These are phyloP conservation scores for Xylaria cubensis DNA, from an alignment of 495 filamentous ascomycete genomes.

Conservation along the genomic window DNA sequence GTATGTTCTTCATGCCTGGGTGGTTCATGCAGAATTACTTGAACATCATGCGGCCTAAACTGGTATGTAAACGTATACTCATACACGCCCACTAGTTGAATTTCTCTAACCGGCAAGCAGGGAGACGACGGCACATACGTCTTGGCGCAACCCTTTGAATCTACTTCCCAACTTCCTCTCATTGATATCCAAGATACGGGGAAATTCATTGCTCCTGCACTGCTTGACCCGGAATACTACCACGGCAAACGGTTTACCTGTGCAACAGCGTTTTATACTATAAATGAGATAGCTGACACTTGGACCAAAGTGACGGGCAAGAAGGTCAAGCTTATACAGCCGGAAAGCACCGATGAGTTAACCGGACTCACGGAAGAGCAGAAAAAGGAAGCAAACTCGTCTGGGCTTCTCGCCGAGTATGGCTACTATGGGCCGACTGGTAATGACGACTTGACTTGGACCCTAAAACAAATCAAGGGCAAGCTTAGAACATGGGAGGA, in stretches of 20 bases:
- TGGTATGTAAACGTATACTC: not conserved
- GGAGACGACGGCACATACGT: not conserved
- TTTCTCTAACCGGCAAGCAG: not conserved
- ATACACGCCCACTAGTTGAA: not conserved
- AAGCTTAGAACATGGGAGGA: not conserved
- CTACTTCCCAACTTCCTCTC: not conserved
- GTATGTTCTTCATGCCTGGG: not conserved
- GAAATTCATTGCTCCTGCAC: not conserved
- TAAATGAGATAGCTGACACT: not conserved
- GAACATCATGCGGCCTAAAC: not conserved
- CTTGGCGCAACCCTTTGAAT: not conserved
- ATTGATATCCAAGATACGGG: not conserved
- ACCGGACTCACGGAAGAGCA: not conserved
- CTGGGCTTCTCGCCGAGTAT: not conserved
- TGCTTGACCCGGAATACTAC: not conserved
- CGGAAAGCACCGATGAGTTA: not conserved
- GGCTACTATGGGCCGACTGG: not conserved
- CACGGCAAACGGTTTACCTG: slow-evolving; percentile 5
- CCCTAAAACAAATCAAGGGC: not conserved
- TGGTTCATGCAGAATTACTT: slow-evolving; percentile 7
- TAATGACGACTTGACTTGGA: not conserved
- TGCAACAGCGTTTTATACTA: not conserved
- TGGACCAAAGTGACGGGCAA: not conserved
- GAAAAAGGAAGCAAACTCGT: not conserved
- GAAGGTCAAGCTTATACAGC: not conserved